Base-by-base conservation (phyloP, 2,329 filamentous ascomycete species). In the Emmonsia crescens region DNA sequence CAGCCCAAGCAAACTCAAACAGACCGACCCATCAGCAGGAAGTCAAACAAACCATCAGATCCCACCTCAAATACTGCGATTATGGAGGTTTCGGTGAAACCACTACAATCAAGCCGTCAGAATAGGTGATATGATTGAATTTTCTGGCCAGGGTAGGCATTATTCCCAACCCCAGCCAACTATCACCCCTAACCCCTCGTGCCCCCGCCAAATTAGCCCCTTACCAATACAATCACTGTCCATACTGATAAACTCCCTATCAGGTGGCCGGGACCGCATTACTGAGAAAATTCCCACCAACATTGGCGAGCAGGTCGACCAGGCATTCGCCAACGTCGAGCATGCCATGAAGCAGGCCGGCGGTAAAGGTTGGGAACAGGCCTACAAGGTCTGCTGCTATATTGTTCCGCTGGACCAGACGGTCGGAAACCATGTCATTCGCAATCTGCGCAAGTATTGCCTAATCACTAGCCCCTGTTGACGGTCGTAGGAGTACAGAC, bases 241-340 rank as follows among this genome's bases (percentile, higher is more conserved):
- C 52, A 38, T 19, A 31, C 12, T 12, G 33, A 12, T 29, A 27
- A 2, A 21, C 54, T 24, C 54, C 31, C 21, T 6, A 57, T 42
- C 5, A 78, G 70, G 75, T 68, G 68, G 75, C 63, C 76, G 73
- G 71, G 61, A 74, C 33, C 70, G 68, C 2, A 36, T 24, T 31
- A 66, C 63, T 10, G 64, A 61, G n/a, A 52, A 60, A 2, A 63
- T 72, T 54, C 61, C 68, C 60, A 66, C 65, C 2, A 75, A 79
- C 12, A 71, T 80, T 48, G 75, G 76, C 55, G 74, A 71, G 0
- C 74, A 83, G 59, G 79, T 83, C 55, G 79, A 80, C 57, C 75
- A 78, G 60, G 81, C 83, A 0, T 86, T 86, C 66, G 70, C 68
- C 3, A 87, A 86, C 61, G 79, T 85, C 10, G 82, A 87, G 1